Conservation (phyloP, 208 protist genomes). For the Strigomonas culicis region DNA sequence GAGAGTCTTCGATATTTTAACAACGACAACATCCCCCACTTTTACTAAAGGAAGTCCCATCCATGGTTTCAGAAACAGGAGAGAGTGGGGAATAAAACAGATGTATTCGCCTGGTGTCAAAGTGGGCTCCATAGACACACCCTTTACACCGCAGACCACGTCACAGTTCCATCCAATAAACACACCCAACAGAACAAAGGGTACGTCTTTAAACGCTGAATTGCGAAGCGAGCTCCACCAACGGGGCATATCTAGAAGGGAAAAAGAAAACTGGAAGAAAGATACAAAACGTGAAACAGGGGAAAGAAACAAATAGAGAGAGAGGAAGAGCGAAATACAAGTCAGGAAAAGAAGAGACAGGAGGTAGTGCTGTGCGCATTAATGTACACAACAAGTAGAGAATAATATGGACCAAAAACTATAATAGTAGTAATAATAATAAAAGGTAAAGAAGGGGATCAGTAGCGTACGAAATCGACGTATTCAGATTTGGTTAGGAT, state of each 20-base stretch:
- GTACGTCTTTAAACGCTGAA: constrained; percentile 34
- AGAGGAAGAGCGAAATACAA: neutral
- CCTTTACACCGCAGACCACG: constrained; percentile 59
- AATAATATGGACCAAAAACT: neutral
- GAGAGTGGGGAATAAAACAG: constrained; percentile 54
- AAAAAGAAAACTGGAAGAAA: neutral
- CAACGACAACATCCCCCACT: constrained; percentile 54
- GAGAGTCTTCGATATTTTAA: constrained; percentile 55
- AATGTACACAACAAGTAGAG: neutral
- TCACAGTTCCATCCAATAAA: constrained; percentile 74
- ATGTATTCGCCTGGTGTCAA: constrained; percentile 63
- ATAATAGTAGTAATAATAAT: neutral
- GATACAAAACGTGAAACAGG: neutral
- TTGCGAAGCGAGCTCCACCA: constrained; percentile 17
- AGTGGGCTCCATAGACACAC: constrained; percentile 75
- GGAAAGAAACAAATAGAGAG: neutral
- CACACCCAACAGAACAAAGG: constrained; percentile 57
- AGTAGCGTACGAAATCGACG: neutral
- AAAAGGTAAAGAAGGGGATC: neutral
- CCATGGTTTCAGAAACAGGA: constrained; percentile 27
- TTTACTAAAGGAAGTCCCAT: constrained; percentile 29
- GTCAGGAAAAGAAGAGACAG: neutral
- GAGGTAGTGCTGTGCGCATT: neutral
- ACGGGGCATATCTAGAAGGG: neutral
- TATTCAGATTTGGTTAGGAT: too few relatives aligned